Conservation (phyloP, 2,329 filamentous ascomycete genomes). For the Leptographium wingfieldii region DNA sequence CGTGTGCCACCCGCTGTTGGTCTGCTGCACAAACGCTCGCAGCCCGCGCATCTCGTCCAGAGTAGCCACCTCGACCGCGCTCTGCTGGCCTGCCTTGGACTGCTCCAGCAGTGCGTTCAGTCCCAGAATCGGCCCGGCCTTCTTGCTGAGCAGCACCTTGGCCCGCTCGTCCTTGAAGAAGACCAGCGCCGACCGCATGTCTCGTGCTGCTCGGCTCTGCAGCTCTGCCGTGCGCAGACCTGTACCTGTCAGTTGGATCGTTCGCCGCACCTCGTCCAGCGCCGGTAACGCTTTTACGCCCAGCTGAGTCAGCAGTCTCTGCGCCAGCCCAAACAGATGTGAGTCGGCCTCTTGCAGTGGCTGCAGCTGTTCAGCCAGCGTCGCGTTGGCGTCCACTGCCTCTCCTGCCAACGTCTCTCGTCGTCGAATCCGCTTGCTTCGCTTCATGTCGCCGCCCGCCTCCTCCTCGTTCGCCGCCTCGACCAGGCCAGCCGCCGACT, state of each 20-base stretch:
- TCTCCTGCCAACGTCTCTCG: conserved; percentile 45
- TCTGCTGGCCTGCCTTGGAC: conserved; percentile 36
- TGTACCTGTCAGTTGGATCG: conserved; percentile 15
- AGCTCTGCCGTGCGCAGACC: conserved; percentile 31
- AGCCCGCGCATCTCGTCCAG: conserved; percentile 44
- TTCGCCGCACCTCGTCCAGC: conserved; percentile 22
- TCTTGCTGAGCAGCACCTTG: conserved; percentile 39
- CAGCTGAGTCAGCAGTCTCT: conserved; percentile 41
- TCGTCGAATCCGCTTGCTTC: conserved; percentile 52
- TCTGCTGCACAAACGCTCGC: conserved; percentile 33
- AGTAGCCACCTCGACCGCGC: conserved; percentile 26
- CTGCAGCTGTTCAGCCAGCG: conserved; percentile 42
- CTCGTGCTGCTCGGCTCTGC: conserved; percentile 11
- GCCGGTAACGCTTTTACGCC: conserved; percentile 30
- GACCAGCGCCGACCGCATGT: conserved; percentile 34
- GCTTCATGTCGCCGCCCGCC: conserved; percentile 34
- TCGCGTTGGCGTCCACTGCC: conserved; percentile 35
- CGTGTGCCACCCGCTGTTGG: conserved; percentile 39
- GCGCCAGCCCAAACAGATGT: conserved; percentile 41
- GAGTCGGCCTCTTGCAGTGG: conserved; percentile 44
- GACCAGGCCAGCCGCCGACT: conserved; percentile 45
- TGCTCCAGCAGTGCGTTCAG: conserved; percentile 50
- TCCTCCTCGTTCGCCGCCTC: conserved; percentile 40
- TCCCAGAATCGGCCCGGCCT: conserved; percentile 37
- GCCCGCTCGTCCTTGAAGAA: conserved; percentile 42